These are phyloP conservation scores for Psidium friedrichsthalianum DNA, from an alignment of 345 rosid genomes.

Conservation along the genomic window DNA sequence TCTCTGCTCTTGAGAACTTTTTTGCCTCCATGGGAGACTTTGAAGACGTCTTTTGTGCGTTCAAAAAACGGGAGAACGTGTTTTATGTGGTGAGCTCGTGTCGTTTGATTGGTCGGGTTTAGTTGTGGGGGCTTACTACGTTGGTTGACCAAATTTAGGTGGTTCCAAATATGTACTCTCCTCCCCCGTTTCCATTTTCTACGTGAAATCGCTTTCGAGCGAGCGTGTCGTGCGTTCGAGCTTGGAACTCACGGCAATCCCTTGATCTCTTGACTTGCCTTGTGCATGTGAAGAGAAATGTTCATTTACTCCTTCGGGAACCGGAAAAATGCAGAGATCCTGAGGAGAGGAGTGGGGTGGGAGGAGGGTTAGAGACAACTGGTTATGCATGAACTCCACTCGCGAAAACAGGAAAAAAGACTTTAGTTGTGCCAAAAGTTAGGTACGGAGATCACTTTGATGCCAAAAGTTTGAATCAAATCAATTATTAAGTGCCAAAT, in stretches of 20 bases:
- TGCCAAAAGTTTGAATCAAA: too few relatives aligned
- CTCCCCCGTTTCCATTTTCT: neutral
- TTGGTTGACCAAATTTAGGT: conserved; percentile 4
- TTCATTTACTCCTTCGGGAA: neutral
- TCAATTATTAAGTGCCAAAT: too few relatives aligned
- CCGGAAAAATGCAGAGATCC: neutral
- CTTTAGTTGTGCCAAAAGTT: too few relatives aligned
- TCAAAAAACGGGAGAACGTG: neutral
- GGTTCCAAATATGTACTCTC: neutral
- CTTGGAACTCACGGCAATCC: neutral
- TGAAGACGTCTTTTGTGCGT: neutral
- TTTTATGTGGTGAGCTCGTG: neutral
- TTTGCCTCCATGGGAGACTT: neutral
- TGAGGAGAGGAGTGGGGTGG: too few relatives aligned
- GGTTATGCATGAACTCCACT: neutral
- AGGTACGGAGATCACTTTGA: too few relatives aligned
- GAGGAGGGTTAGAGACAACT: neutral
- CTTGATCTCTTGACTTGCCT: neutral
- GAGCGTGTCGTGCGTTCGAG: neutral
- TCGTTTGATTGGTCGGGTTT: conserved; percentile 1
- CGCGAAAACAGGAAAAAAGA: neutral
- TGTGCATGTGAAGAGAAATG: neutral
- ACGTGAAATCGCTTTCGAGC: neutral
- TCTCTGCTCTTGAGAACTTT: neutral
- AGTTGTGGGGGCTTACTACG: neutral